A percentile compares a stretch with the other conserved stretches of the same genome.
Evolutionary conservation across 441 rosid genomes (phyloP).

Genomic region (Adansonia gregorii): DNA sequence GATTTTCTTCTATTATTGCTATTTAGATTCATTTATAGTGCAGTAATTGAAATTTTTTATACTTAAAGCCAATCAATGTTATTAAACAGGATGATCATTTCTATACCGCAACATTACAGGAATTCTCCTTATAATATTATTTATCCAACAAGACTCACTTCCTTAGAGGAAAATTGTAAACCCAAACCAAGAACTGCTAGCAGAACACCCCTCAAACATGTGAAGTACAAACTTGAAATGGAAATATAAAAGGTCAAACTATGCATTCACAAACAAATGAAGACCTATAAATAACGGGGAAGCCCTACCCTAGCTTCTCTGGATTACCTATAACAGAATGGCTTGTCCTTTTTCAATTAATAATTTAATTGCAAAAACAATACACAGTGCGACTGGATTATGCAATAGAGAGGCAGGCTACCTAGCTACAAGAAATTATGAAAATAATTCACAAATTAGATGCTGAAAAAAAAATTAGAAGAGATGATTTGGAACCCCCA

Average conservation of each 20-base stretch:
- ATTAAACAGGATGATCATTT: not conserved
- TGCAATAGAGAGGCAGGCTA: not conserved
- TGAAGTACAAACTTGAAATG: not conserved
- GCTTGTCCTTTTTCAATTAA: not conserved
- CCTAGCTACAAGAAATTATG: not conserved
- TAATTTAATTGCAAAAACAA: not conserved
- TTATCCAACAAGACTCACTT: not conserved
- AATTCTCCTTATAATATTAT: not conserved
- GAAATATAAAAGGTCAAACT: not conserved
- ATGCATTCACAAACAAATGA: not conserved
- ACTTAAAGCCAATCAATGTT: not conserved
- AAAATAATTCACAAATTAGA: not conserved
- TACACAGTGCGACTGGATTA: not conserved
- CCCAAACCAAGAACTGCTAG: not conserved
- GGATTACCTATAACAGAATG: not conserved
- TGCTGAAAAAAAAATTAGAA: not conserved
- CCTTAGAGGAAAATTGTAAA: not conserved
- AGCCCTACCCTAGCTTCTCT: slow-evolving; percentile 2
- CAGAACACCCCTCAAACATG: not conserved
- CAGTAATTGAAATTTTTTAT: not conserved
- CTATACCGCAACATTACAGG: not conserved
- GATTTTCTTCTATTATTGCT: not conserved
- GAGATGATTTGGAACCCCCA: not conserved
- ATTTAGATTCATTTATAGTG: not conserved
- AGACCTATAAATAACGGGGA: not conserved